Evolutionary conservation across 495 filamentous ascomycete species (phyloP).

Genomic region (Neurospora sp.): DNA sequence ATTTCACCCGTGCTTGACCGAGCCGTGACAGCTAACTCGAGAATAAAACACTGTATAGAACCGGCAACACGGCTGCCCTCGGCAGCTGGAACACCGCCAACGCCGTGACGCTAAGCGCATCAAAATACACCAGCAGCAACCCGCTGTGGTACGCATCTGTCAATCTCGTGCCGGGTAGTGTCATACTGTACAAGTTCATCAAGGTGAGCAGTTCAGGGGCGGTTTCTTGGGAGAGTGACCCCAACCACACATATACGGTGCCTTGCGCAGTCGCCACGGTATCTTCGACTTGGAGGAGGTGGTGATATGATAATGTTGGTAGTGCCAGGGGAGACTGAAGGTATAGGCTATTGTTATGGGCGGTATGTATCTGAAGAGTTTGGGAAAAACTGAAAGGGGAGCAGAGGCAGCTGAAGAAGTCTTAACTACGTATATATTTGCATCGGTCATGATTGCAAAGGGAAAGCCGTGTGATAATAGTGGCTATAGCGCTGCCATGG

Average conservation of each 20-base stretch:
- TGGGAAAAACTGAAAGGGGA: background rate
- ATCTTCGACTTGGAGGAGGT: conserved; percentile 10
- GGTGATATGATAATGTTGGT: background rate
- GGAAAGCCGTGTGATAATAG: background rate
- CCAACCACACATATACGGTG: conserved; percentile 51
- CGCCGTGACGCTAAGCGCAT: conserved; percentile 43
- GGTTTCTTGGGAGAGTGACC: conserved; percentile 53
- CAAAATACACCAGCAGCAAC: conserved; percentile 44
- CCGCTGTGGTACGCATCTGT: conserved; percentile 48
- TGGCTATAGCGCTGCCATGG: background rate
- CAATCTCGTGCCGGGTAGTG: conserved; percentile 37
- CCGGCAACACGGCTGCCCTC: conserved; percentile 44
- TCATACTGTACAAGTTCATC: conserved; percentile 60
- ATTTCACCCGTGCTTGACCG: background rate
- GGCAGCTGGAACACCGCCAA: conserved; percentile 45
- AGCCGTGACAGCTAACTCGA: background rate
- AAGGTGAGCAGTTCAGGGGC: conserved; percentile 44
- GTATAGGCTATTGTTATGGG: background rate
- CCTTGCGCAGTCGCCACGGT: conserved; percentile 23
- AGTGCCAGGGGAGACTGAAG: background rate
- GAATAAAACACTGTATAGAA: conserved; percentile 5
- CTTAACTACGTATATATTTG: background rate
- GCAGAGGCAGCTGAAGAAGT: background rate
- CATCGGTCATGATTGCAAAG: background rate
- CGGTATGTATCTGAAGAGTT: background rate